Percentiles rank a stretch among this genome's conserved stretches.
Conservation (phyloP, 2,329 filamentous ascomycete species). For the Metarhizium robertsii region DNA sequence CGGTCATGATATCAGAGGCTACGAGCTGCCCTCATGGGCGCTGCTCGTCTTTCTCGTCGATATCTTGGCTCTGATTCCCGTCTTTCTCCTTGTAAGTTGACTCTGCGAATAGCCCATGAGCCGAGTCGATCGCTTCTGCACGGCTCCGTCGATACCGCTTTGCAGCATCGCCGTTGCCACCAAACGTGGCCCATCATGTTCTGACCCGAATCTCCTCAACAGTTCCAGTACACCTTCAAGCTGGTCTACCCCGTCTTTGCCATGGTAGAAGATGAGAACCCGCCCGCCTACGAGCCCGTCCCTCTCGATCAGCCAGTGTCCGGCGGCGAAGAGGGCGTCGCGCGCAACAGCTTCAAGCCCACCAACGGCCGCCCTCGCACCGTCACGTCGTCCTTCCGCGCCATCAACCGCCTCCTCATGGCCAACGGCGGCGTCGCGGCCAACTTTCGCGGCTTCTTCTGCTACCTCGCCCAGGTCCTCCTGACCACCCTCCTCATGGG, state of each 20-base stretch:
- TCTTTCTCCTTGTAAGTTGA: slow-evolving; percentile 31
- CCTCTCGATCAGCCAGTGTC: slow-evolving; percentile 27
- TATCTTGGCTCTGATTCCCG: slow-evolving; percentile 34
- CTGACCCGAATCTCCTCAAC: not conserved
- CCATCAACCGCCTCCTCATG: slow-evolving; percentile 45
- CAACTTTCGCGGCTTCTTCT: slow-evolving; percentile 59
- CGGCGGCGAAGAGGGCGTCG: slow-evolving; percentile 21
- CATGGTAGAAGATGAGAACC: slow-evolving; percentile 49
- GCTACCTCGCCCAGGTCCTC: slow-evolving; percentile 30
- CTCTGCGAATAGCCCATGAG: not conserved
- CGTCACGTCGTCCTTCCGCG: slow-evolving; percentile 42
- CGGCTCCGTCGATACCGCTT: no score
- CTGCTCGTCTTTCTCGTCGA: slow-evolving; percentile 28
- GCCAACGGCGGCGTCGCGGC: slow-evolving; percentile 54
- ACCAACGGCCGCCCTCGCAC: slow-evolving; percentile 25
- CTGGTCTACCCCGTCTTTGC: slow-evolving; percentile 44
- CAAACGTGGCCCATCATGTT: not conserved
- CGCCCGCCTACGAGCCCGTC: slow-evolving; percentile 45
- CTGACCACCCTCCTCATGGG: slow-evolving; percentile 27
- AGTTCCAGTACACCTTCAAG: slow-evolving; percentile 42
- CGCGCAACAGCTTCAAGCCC: slow-evolving; percentile 24
- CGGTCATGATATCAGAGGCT: slow-evolving; percentile 12
- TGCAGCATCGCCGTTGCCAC: not conserved
- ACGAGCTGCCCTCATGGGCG: slow-evolving; percentile 30
- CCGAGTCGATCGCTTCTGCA: no score